Conservation (phyloP, 202 grass and related monocot species). For the Dendrocalamus latiflorus region DNA sequence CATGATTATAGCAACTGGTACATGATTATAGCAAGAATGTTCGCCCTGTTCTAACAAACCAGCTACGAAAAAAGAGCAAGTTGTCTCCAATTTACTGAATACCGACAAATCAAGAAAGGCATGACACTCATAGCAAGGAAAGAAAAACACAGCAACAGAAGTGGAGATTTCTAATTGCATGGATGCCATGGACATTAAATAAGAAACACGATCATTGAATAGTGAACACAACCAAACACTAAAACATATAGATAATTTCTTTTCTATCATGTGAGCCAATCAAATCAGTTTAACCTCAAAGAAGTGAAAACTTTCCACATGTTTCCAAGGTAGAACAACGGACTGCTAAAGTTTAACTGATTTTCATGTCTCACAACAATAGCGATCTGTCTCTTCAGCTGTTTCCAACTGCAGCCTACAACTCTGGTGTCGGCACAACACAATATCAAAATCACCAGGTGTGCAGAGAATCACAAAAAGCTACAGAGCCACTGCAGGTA, state of each 20-base stretch:
- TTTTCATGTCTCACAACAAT: not conserved
- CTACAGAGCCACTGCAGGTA: not conserved
- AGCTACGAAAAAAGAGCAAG: not conserved
- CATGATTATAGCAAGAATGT: no score
- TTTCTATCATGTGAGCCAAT: no score
- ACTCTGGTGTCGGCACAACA: no score
- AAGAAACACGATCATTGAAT: no score
- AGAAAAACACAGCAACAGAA: slow-evolving; percentile 4
- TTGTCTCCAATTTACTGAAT: not conserved
- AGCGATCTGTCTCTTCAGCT: not conserved
- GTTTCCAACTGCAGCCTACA: not conserved
- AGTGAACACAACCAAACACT: no score
- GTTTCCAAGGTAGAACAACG: not conserved
- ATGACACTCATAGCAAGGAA: not conserved
- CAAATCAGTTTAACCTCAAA: no score
- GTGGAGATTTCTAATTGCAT: not conserved
- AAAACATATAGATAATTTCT: no score
- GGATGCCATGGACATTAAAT: no score
- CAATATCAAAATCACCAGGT: not conserved
- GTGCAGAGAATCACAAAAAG: not conserved
- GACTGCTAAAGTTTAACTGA: not conserved
- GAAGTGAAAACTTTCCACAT: no score
- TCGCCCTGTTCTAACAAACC: no score
- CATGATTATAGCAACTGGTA: no score
- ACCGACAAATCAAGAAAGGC: not conserved